These are phyloP conservation scores for Ophiostoma perfectum DNA, from an alignment of 2,329 filamentous ascomycete genomes.

Conservation along the genomic window DNA sequence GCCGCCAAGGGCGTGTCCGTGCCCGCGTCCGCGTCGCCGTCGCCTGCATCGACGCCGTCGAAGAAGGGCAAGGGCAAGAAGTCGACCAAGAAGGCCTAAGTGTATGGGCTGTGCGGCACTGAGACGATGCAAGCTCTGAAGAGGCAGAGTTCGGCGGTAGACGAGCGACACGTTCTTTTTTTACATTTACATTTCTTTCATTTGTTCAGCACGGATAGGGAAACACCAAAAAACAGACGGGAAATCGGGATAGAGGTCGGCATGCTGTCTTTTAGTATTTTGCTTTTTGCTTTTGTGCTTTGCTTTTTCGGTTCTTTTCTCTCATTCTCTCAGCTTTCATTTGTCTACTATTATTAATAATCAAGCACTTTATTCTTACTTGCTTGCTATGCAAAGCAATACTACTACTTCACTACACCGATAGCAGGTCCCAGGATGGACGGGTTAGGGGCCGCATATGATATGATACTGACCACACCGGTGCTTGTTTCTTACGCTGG, in stretches of 20 bases:
- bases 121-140: no score
- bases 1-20: not conserved
- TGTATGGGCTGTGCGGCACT: not conserved
- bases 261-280: not conserved
- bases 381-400: no score
- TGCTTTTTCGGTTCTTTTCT: slow-evolving; percentile 10
- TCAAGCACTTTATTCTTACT: not conserved
- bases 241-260: slow-evolving; percentile 9
- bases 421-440: no score
- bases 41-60: slow-evolving; percentile 9
- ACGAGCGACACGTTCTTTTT: not conserved
- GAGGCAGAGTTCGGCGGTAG: not conserved
- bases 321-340: slow-evolving; percentile 1
- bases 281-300: not conserved
- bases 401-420: no score
- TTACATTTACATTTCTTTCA: not conserved
- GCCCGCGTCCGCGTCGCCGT: not conserved
- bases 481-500: no score
- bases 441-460: no score
- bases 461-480: no score
- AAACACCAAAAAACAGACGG: slow-evolving; percentile 8
- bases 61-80: slow-evolving; percentile 21
- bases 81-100: slow-evolving; percentile 20
- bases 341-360: not conserved
- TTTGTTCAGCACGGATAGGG: slow-evolving; percentile 6